Evolutionary conservation across 176 grass and related monocot species (phyloP).

Genomic region (Oryza officinalis): DNA sequence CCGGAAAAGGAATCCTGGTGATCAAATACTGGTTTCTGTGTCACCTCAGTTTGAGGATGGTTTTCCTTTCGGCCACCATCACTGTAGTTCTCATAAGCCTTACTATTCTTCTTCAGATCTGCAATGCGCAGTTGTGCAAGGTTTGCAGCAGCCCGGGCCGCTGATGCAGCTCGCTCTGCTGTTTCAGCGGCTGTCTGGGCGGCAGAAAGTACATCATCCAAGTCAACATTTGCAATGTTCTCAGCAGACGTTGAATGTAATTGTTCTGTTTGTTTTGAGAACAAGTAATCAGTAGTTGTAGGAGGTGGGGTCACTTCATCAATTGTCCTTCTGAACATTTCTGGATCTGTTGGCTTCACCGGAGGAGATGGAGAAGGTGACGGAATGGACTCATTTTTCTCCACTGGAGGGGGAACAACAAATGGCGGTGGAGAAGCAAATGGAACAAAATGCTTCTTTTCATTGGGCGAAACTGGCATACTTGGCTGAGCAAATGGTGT

Average conservation of each 20-base stretch:
- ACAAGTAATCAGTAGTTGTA: conserved; percentile 36
- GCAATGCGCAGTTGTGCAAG: conserved; percentile 71
- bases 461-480: conserved; percentile 36
- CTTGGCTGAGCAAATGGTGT: conserved; percentile 45
- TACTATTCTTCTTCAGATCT: conserved; percentile 57
- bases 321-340: conserved; percentile 41
- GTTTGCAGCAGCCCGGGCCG: conserved; percentile 80
- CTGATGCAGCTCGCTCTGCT: conserved; percentile 72
- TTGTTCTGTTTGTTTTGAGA: conserved; percentile 38
- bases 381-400: conserved; percentile 36
- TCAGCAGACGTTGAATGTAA: neutral
- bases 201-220: conserved; percentile 73
- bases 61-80: conserved; percentile 32
- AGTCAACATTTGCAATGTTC: conserved; percentile 46
- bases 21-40: conserved; percentile 53
- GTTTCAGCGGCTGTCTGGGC: conserved; percentile 77
- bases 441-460: conserved; percentile 79
- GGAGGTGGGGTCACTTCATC: conserved; percentile 43
- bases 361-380: conserved; percentile 28
- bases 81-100: conserved; percentile 30
- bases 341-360: conserved; percentile 49
- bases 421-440: conserved; percentile 57
- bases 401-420: conserved; percentile 24
- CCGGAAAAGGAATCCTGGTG: conserved; percentile 71
- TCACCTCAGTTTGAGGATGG: conserved; percentile 29